Percentiles rank a stretch among this genome's conserved stretches.
These are phyloP conservation scores for Penicillium digitatum DNA, from an alignment of 2,329 filamentous ascomycete species.

Conservation along the genomic window DNA sequence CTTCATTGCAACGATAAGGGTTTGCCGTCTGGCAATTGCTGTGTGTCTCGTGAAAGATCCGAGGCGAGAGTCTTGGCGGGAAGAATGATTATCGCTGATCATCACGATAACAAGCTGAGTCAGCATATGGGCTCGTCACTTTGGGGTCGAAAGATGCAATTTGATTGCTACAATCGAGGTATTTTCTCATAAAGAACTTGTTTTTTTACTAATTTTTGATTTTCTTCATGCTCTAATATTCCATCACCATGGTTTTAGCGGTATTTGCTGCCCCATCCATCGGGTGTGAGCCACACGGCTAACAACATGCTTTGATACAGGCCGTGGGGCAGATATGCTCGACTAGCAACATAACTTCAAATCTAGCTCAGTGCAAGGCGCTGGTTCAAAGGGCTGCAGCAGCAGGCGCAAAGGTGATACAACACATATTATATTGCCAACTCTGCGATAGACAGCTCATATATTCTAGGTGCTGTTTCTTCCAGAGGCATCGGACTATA, in stretches of 20 bases:
- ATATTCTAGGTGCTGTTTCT: constrained; percentile 69
- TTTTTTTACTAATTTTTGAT: neutral
- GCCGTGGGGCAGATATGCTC: constrained; percentile 88
- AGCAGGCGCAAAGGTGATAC: constrained; percentile 69
- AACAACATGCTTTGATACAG: constrained; percentile 44
- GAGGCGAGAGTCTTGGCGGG: constrained; percentile 21
- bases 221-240: neutral
- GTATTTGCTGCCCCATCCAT: constrained; percentile 16
- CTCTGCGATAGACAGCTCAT: constrained; percentile 5
- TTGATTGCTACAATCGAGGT: neutral
- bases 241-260: constrained; percentile 27
- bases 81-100: constrained; percentile 21
- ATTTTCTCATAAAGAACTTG: neutral
- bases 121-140: constrained; percentile 9
- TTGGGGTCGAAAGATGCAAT: constrained; percentile 4
- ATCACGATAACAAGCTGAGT: constrained; percentile 23
- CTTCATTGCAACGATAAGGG: constrained; percentile 48
- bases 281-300: neutral
- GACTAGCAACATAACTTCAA: constrained; percentile 70
- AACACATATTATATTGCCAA: neutral
- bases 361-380: constrained; percentile 71
- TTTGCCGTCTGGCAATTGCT: constrained; percentile 12
- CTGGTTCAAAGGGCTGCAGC: constrained; percentile 69
- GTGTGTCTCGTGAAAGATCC: constrained; percentile 6
- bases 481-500: constrained; percentile 88